phyloP scores from a whole-genome alignment of 108 stramenopile genomes.

The Cyclotella sp. region DNA sequence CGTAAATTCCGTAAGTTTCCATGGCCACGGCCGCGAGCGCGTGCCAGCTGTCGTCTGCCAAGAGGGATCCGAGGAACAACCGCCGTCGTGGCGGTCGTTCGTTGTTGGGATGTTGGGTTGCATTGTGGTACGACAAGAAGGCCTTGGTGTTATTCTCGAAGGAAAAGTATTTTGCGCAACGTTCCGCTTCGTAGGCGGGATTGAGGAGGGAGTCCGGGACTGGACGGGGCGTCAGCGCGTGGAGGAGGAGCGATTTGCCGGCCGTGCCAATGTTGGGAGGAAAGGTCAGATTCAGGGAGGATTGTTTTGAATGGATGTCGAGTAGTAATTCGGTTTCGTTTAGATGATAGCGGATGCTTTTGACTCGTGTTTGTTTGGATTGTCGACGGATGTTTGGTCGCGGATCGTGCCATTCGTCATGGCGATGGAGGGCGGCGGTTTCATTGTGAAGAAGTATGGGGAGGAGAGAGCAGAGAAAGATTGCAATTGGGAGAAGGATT shows the following conservation, averaged over 20 bases:
- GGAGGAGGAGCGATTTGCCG: conserved; percentile 7
- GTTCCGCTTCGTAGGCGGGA: not conserved
- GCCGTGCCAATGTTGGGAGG: conserved; percentile 17
- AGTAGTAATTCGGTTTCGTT: conserved; percentile 13
- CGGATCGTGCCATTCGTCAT: not conserved
- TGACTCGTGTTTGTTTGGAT: no score
- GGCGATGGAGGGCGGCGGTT: not conserved
- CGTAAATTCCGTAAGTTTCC: conserved; percentile 65
- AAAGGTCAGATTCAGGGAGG: not conserved
- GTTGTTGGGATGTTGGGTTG: not conserved
- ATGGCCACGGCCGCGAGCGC: conserved; percentile 53
- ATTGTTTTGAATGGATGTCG: not conserved
- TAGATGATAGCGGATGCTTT: not conserved
- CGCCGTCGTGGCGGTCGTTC: conserved; percentile 10
- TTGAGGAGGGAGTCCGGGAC: not conserved
- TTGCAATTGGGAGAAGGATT: conserved; percentile 12
- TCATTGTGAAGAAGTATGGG: conserved; percentile 14
- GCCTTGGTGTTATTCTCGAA: conserved; percentile 22
- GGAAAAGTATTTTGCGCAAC: conserved; percentile 43
- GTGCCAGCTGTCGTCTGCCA: conserved; percentile 72
- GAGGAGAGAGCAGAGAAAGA: not conserved
- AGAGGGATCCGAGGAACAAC: conserved; percentile 55
- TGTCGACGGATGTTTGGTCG: not conserved
- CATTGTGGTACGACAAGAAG: conserved; percentile 10
- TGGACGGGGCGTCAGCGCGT: conserved; percentile 5